Evolutionary conservation across 495 filamentous ascomycete genomes (phyloP).

Genomic region (Tuber aestivum): DNA sequence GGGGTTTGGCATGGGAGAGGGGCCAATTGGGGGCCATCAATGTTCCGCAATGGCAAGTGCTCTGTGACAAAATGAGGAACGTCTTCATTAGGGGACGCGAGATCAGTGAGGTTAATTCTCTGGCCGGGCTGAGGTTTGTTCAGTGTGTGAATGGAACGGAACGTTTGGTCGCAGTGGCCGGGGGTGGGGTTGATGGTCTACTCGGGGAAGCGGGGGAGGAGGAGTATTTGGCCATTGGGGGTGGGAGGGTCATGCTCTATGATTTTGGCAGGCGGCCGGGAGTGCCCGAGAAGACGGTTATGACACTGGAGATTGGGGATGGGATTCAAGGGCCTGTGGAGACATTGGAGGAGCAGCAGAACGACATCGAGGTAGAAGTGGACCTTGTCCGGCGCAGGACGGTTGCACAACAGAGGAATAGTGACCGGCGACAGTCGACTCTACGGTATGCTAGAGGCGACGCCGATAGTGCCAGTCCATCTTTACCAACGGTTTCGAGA

Average conservation of each 20-base stretch:
- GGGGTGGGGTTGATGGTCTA: slow-evolving; percentile 60
- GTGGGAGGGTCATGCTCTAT: slow-evolving; percentile 68
- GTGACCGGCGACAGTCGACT: slow-evolving; percentile 43
- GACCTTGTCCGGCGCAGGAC: slow-evolving; percentile 74
- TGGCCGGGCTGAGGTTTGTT: slow-evolving; percentile 61
- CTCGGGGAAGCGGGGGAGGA: slow-evolving; percentile 62
- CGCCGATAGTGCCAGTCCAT: neutral
- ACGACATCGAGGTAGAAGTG: slow-evolving; percentile 74
- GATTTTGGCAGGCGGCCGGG: slow-evolving; percentile 62
- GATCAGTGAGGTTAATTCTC: slow-evolving; percentile 52
- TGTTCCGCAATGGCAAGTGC: slow-evolving; percentile 62
- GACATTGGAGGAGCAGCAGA: slow-evolving; percentile 62
- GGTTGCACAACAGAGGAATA: slow-evolving; percentile 53
- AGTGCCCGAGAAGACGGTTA: slow-evolving; percentile 53
- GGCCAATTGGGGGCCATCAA: slow-evolving; percentile 39
- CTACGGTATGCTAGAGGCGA: slow-evolving; percentile 8
- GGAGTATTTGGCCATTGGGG: slow-evolving; percentile 73
- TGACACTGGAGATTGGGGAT: slow-evolving; percentile 70
- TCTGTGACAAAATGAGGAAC: slow-evolving; percentile 60
- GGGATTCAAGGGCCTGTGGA: slow-evolving; percentile 54
- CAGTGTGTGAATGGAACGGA: slow-evolving; percentile 50
- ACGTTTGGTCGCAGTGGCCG: slow-evolving; percentile 67
- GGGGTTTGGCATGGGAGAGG: slow-evolving; percentile 39
- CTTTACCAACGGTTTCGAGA: slow-evolving; percentile 22
- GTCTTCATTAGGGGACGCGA: slow-evolving; percentile 57